Percentiles rank a stretch among this genome's conserved stretches.
Conservation (phyloP, 2,329 filamentous ascomycete genomes). For the Rhynchosporium secalis region DNA sequence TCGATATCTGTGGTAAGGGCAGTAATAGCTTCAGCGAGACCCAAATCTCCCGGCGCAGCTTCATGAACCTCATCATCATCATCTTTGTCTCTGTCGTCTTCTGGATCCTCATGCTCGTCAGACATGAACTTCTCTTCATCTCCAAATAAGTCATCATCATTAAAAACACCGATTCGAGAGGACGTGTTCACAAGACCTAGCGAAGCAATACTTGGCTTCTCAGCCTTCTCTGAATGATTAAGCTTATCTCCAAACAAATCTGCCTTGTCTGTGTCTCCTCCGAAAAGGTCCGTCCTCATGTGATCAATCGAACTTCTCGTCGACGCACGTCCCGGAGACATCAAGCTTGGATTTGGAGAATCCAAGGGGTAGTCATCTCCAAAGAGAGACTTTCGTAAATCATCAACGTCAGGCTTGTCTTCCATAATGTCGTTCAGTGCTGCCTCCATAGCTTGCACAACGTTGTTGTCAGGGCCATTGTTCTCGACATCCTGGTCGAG, state of each 20-base stretch:
- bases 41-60: slow-evolving; percentile 91
- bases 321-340: slow-evolving; percentile 60
- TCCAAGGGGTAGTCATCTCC: slow-evolving; percentile 48
- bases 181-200: slow-evolving; percentile 86
- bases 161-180: slow-evolving; percentile 87
- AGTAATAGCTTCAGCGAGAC: slow-evolving; percentile 88
- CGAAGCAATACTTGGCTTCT: slow-evolving; percentile 86
- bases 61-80: slow-evolving; percentile 85
- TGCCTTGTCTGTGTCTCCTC: slow-evolving; percentile 63
- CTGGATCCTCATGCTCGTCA: slow-evolving; percentile 78
- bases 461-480: slow-evolving; percentile 67
- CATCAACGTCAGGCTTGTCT: slow-evolving; percentile 67
- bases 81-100: slow-evolving; percentile 55
- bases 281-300: slow-evolving; percentile 45
- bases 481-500: slow-evolving; percentile 69
- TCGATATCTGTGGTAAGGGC: slow-evolving; percentile 89
- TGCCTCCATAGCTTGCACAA: slow-evolving; percentile 90
- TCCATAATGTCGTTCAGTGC: slow-evolving; percentile 92
- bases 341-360: slow-evolving; percentile 47
- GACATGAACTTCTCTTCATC: slow-evolving; percentile 84
- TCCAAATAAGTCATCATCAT: slow-evolving; percentile 88
- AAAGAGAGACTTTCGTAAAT: slow-evolving; percentile 67
- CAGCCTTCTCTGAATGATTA: slow-evolving; percentile 46
- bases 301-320: slow-evolving; percentile 63
- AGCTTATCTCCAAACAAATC: slow-evolving; percentile 45